These are phyloP conservation scores for Hymenoscyphus scutula DNA, from an alignment of 2,329 filamentous ascomycete genomes.

Conservation along the genomic window DNA sequence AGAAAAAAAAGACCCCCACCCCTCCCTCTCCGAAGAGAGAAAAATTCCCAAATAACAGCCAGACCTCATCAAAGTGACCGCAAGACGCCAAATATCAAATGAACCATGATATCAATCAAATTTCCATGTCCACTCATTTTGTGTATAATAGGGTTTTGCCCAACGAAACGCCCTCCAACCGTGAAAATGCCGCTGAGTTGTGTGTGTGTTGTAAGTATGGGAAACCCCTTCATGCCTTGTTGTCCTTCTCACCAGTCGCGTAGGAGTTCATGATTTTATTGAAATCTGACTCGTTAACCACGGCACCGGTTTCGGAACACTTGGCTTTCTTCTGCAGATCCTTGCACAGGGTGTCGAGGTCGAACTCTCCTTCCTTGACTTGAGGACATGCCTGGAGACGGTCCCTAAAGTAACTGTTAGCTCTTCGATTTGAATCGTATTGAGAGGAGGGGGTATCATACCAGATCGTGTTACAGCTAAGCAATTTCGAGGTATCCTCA, in stretches of 20 bases:
- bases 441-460: slow-evolving; percentile 47
- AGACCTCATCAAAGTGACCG: neutral
- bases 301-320: slow-evolving; percentile 86
- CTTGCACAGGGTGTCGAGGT: slow-evolving; percentile 87
- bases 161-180: slow-evolving; percentile 14
- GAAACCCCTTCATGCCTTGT: slow-evolving; percentile 8
- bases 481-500: slow-evolving; percentile 59
- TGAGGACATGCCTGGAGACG: slow-evolving; percentile 82
- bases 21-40: neutral
- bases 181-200: slow-evolving; percentile 11
- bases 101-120: slow-evolving; percentile 3
- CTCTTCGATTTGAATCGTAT: neutral
- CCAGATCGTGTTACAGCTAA: slow-evolving; percentile 93
- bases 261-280: slow-evolving; percentile 72
- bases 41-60: neutral
- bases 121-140: slow-evolving; percentile 9
- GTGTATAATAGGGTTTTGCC: slow-evolving; percentile 3
- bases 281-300: slow-evolving; percentile 86
- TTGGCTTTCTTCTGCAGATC: slow-evolving; percentile 95
- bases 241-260: slow-evolving; percentile 29
- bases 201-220: neutral
- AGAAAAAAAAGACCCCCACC: neutral
- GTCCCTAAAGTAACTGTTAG: slow-evolving; percentile 60
- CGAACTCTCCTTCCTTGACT: slow-evolving; percentile 86
- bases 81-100: slow-evolving; percentile 13